Evolutionary conservation across 2,329 filamentous ascomycete genomes (phyloP), one percentile per base, ranked within the genome.

Genomic region (Hypoxylon sp.): DNA sequence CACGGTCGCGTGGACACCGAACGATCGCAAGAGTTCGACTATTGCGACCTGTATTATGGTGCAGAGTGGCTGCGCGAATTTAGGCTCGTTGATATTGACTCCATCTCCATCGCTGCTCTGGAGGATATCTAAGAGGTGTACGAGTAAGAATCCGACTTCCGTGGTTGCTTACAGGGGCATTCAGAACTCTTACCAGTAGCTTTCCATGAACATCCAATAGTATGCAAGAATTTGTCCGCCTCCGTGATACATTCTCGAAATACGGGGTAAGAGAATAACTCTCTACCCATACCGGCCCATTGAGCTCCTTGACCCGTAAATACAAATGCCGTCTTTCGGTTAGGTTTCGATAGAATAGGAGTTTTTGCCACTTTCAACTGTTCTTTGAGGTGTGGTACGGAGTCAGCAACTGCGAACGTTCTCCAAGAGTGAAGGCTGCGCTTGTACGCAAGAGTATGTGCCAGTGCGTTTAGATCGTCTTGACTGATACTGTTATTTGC

Each of bases 41-140:
- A 79, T 60, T 0, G 73, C 76, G 2, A 79, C 51, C 30, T 79
- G 77, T 0, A 79, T 17, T 0, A 69, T 73, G 0, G 74, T 75
- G 1, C 67, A 75, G 1, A 74, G 52, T 0, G 75, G 71, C 43
- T 76, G 73, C 11, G 71, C 69, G n/a, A 72, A 68, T 6, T n/a
- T n/a, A 17, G 37, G 6, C 69, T 64, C 0, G 74, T 34, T 6
- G 32, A 26, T n/a, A n/a, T 8, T 32, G 34, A 6, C 7, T 5
- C 34, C 13, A 39, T 39, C 8, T 51, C 39, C 13, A 7, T 26
- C 24, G 24, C 44, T 10, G 24, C 55, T 37, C n/a, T 58, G 54
- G 1, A 44, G 11, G 15, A 63, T 41, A 11, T 13, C n/a, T 46
- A 26, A 55, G 22, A 24, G 30, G 19, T 32, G 13, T 28, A 24